Percentiles rank a stretch among this genome's conserved stretches.
phyloP scores from a whole-genome alignment of 2,329 filamentous ascomycete genomes.

The Pseudopithomyces chartarum region DNA sequence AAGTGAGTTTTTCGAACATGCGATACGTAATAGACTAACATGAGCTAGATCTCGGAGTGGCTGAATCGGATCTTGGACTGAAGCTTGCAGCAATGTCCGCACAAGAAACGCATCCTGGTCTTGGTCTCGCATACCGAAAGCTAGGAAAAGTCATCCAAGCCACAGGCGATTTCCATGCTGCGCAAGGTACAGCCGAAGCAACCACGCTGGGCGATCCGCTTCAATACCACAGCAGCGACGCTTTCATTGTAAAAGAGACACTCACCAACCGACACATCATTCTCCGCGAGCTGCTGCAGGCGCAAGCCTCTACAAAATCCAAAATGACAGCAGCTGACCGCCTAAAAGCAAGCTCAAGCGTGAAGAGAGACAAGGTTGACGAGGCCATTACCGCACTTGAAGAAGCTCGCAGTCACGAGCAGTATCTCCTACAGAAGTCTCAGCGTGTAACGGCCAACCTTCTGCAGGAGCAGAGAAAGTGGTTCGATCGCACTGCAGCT shows the following conservation, averaged over 20 bases:
- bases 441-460: slow-evolving; percentile 88
- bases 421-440: slow-evolving; percentile 82
- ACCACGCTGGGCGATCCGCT: slow-evolving; percentile 93
- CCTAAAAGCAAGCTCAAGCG: slow-evolving; percentile 82
- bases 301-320: slow-evolving; percentile 81
- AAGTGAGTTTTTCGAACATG: slow-evolving; percentile 60
- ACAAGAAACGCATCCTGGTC: slow-evolving; percentile 86
- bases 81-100: slow-evolving; percentile 85
- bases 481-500: slow-evolving; percentile 85
- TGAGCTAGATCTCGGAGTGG: slow-evolving; percentile 76
- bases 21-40: slow-evolving; percentile 29
- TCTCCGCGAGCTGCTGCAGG: slow-evolving; percentile 88
- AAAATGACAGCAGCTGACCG: slow-evolving; percentile 87
- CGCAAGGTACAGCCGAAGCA: slow-evolving; percentile 94
- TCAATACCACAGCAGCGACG: slow-evolving; percentile 92
- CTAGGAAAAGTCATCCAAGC: slow-evolving; percentile 92
- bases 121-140: slow-evolving; percentile 91
- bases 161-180: slow-evolving; percentile 92
- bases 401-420: slow-evolving; percentile 82
- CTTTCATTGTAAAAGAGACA: slow-evolving; percentile 97
- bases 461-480: slow-evolving; percentile 83
- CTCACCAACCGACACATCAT: slow-evolving; percentile 97
- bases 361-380: slow-evolving; percentile 93
- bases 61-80: slow-evolving; percentile 91
- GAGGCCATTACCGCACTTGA: slow-evolving; percentile 92